These are phyloP conservation scores for Knoxdaviesia capensis DNA, from an alignment of 2,329 filamentous ascomycete species.

Conservation along the genomic window DNA sequence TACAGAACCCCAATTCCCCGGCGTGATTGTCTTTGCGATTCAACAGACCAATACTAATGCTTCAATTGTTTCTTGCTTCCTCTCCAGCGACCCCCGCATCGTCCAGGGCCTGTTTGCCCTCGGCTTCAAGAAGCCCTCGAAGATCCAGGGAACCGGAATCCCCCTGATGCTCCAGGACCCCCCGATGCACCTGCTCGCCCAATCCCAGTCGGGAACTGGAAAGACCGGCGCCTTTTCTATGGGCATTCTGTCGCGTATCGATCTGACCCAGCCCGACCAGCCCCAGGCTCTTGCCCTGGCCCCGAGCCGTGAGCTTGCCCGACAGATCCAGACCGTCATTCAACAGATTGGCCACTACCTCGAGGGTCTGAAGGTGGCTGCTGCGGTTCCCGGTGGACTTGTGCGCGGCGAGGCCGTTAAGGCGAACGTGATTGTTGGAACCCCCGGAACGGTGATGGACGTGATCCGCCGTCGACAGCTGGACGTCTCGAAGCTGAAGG, in stretches of 20 bases:
- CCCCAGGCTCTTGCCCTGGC: slow-evolving; percentile 82
- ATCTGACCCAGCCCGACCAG: slow-evolving; percentile 43
- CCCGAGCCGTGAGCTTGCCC: slow-evolving; percentile 82
- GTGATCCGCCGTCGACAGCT: slow-evolving; percentile 61
- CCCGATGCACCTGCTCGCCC: slow-evolving; percentile 86
- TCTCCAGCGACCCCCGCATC: slow-evolving; percentile 27
- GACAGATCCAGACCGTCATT: slow-evolving; percentile 80
- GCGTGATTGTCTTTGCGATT: too few species aligned
- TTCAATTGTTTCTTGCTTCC: slow-evolving; percentile 3
- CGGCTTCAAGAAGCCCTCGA: slow-evolving; percentile 87
- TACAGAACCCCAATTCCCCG: slow-evolving; percentile 17
- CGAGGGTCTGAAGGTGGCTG: slow-evolving; percentile 51
- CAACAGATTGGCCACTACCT: slow-evolving; percentile 70
- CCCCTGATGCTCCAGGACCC: slow-evolving; percentile 74
- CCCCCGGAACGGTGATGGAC: slow-evolving; percentile 82
- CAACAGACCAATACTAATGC: neutral
- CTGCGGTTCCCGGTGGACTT: slow-evolving; percentile 64
- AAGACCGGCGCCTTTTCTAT: slow-evolving; percentile 95
- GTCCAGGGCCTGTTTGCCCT: slow-evolving; percentile 60
- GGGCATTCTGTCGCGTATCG: slow-evolving; percentile 73
- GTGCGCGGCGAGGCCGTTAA: slow-evolving; percentile 48
- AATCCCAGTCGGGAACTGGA: slow-evolving; percentile 97
- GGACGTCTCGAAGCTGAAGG: slow-evolving; percentile 49
- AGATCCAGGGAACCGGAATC: slow-evolving; percentile 89
- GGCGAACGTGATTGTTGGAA: slow-evolving; percentile 73